Evolutionary conservation across 2,329 filamentous ascomycete species (phyloP), one percentile per base, ranked within the genome.

Genomic region (Penicillium decumbens): DNA sequence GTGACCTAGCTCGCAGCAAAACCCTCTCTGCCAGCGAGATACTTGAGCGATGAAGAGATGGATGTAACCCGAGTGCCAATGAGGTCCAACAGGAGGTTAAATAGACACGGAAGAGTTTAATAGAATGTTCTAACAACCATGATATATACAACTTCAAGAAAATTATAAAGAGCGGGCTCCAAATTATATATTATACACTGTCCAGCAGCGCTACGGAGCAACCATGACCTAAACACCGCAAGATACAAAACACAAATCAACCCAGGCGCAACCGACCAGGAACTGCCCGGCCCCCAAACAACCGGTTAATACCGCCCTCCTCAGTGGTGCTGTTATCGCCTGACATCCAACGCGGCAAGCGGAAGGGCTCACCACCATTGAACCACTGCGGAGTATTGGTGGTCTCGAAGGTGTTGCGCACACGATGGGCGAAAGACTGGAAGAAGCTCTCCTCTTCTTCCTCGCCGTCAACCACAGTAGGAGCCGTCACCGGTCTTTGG

Each of bases 391-490:
- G 92, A 27, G 85, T 79, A 45, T 90, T 86, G 1, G 89, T 79
- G 0, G 83, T 87, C 53, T 97, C 92, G 45, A 97, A 82, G 0
- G 93, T 97, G 64, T 98, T 98, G 70, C 85, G 88, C 60, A 98
- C 84, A 30, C 92, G 80, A 65, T 95, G 88, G 0, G 88, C 84
- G 53, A 97, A 83, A 29, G 86, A 85, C 57, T 88, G 81, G 64
- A 97, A 90, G 68, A 95, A 89, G 57, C 85, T 89, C 47, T 89
- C 88, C 12, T 90, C 84, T 28, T 88, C 85, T 1, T 81, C 85
- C n/a, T 81, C 80, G 6, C 80, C 78, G 0, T 81, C 79, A 18
- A 79, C 68, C 27, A 73, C 70, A 57, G 25, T 69, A 63, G 47
- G 64, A 58, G 65, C 49, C 61, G 65, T 55, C 45, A 66, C 58